Conservation (phyloP, 495 filamentous ascomycete genomes). For the Apodospora peruviana region DNA sequence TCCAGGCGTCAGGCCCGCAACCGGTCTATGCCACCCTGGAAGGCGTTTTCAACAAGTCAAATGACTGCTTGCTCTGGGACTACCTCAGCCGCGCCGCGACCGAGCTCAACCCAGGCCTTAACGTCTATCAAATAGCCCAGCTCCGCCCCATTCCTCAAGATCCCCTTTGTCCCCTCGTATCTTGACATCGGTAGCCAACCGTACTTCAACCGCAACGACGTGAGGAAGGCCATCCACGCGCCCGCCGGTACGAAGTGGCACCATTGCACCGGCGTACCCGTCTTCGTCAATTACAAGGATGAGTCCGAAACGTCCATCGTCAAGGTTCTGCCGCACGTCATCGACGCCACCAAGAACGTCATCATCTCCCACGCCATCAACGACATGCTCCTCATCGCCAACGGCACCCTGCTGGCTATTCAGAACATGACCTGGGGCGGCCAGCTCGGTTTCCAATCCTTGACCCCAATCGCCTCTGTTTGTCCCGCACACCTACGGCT, state of each 20-base stretch:
- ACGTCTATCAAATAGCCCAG: slow-evolving; percentile 70
- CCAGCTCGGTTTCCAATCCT: slow-evolving; percentile 57
- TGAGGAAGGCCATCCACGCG: slow-evolving; percentile 68
- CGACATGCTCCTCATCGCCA: slow-evolving; percentile 54
- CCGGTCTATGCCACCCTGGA: slow-evolving; percentile 42
- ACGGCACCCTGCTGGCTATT: slow-evolving; percentile 67
- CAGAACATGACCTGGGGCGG: slow-evolving; percentile 88
- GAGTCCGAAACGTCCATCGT: slow-evolving; percentile 41
- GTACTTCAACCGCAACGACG: slow-evolving; percentile 76
- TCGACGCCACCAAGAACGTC: slow-evolving; percentile 63
- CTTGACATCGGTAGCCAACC: slow-evolving; percentile 48
- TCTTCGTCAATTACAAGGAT: slow-evolving; percentile 50
- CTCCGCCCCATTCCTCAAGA: slow-evolving; percentile 71
- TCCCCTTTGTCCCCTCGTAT: slow-evolving; percentile 52
- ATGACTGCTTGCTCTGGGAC: slow-evolving; percentile 43
- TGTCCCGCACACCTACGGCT: no score
- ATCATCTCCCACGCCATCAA: slow-evolving; percentile 62
- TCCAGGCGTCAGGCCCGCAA: slow-evolving; percentile 58
- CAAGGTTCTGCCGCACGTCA: slow-evolving; percentile 58
- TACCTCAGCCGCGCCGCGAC: slow-evolving; percentile 49
- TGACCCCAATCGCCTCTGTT: slow-evolving; percentile 35
- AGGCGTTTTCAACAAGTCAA: slow-evolving; percentile 8
- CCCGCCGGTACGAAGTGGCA: slow-evolving; percentile 52
- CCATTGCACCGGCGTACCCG: slow-evolving; percentile 44
- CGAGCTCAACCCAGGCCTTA: slow-evolving; percentile 71